Conservation (phyloP, 345 rosid genomes). For the Microcos paniculata region DNA sequence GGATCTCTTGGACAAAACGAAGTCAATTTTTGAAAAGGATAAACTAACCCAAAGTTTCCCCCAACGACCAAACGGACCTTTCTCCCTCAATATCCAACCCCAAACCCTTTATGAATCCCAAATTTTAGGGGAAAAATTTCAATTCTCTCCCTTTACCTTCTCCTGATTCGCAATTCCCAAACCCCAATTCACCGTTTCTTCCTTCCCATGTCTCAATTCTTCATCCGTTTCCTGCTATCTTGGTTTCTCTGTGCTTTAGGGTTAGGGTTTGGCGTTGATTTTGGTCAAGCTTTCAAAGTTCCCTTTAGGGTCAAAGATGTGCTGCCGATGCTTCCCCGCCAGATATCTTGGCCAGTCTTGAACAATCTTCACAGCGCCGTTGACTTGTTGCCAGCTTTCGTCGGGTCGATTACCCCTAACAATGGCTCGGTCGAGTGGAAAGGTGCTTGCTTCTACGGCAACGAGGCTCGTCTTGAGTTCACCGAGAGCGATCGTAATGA, state of each 20-base stretch:
- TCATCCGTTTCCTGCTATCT: constrained; percentile 11
- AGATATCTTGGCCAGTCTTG: constrained; percentile 90
- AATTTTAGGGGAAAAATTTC: background rate
- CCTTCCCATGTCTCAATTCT: constrained; percentile 36
- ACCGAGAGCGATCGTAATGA: constrained; percentile 53
- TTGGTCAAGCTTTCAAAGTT: constrained; percentile 47
- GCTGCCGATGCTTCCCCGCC: constrained; percentile 81
- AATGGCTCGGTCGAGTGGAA: constrained; percentile 74
- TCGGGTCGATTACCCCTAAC: constrained; percentile 68
- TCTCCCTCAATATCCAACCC: constrained; percentile 17
- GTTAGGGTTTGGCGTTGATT: constrained; percentile 36
- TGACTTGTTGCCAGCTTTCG: constrained; percentile 79
- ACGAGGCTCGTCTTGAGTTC: constrained; percentile 76
- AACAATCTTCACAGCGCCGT: constrained; percentile 84
- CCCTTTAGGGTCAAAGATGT: constrained; percentile 78
- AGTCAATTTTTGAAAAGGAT: background rate
- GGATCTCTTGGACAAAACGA: background rate
- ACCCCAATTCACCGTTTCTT: background rate
- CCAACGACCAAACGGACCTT: background rate
- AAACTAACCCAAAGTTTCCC: background rate
- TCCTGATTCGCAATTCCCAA: background rate
- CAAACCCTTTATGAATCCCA: background rate
- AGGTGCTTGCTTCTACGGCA: constrained; percentile 87
- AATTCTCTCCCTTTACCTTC: background rate
- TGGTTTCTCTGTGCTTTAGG: constrained; percentile 36